phyloP scores from a whole-genome alignment of 1,284 basidiomycete species.

The Ceratobasidium sp. region DNA sequence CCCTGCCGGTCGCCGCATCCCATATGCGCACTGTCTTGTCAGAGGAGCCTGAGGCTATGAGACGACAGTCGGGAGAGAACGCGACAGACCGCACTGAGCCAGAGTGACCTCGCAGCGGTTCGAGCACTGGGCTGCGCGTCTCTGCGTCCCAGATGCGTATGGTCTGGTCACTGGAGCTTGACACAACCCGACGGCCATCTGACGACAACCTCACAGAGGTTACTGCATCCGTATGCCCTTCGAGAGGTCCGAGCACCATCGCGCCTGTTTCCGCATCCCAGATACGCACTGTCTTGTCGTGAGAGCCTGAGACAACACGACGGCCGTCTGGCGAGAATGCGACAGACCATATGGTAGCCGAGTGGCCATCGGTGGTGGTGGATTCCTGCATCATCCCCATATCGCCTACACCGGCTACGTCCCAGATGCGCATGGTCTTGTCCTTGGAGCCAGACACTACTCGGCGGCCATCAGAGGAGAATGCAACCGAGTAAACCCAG shows the following conservation, averaged over 20 bases:
- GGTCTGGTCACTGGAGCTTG: neutral
- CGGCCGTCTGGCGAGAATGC: too few species aligned
- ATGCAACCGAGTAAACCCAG: neutral
- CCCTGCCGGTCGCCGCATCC: neutral
- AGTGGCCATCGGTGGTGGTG: too few species aligned
- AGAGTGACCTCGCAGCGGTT: slow-evolving; percentile 29
- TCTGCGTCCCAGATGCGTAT: slow-evolving; percentile 37
- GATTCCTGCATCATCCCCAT: too few species aligned
- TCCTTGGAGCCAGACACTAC: neutral
- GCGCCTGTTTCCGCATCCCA: slow-evolving; percentile 23
- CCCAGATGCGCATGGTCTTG: neutral
- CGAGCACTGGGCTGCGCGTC: neutral
- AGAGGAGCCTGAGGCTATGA: slow-evolving; percentile 10
- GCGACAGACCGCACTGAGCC: neutral
- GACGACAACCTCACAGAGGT: neutral
- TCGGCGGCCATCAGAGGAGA: neutral
- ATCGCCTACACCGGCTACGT: too few species aligned
- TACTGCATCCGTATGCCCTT: neutral
- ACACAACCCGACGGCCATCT: slow-evolving; percentile 15
- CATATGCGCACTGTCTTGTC: slow-evolving; percentile 32
- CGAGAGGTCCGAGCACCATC: neutral
- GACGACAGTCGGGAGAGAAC: slow-evolving; percentile 30
- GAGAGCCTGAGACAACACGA: neutral
- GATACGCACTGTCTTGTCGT: slow-evolving; percentile 16
- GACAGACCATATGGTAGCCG: too few species aligned